Conservation (phyloP, 176 grass and related monocot species). For the Miscanthus lutarioriparius region DNA sequence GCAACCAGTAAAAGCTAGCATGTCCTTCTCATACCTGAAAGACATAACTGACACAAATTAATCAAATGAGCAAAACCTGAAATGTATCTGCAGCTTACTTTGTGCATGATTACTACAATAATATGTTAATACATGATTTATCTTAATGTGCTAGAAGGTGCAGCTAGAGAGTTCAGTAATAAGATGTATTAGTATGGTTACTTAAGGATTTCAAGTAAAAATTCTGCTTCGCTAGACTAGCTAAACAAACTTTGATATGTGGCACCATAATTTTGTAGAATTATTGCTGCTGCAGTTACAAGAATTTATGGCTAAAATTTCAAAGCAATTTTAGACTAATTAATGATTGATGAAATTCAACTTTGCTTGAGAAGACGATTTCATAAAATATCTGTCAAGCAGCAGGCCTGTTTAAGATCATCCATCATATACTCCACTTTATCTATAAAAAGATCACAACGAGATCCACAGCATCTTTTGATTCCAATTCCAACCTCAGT, state of each 20-base stretch:
- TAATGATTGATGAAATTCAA: slow-evolving; percentile 9
- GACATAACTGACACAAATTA: slow-evolving; percentile 10
- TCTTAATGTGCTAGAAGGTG: slow-evolving; percentile 12
- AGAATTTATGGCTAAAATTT: slow-evolving; percentile 14
- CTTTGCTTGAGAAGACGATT: slow-evolving; percentile 17
- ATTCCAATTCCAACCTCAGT: not conserved
- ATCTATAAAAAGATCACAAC: slow-evolving; percentile 1
- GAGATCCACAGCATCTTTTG: not conserved
- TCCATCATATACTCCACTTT: slow-evolving; percentile 13
- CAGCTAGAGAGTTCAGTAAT: slow-evolving; percentile 25
- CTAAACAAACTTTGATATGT: slow-evolving; percentile 29
- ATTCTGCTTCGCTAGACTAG: not conserved
- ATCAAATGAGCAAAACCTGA: not conserved
- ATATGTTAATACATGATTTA: slow-evolving; percentile 11
- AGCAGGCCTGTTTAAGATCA: slow-evolving; percentile 4
- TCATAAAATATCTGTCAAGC: slow-evolving; percentile 11
- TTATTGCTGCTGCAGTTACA: not conserved
- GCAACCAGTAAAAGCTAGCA: slow-evolving; percentile 98
- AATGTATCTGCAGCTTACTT: not conserved
- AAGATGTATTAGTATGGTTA: not conserved
- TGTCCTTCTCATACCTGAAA: slow-evolving; percentile 97
- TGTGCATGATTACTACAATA: not conserved
- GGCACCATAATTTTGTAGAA: not conserved
- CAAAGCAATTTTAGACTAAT: not conserved
- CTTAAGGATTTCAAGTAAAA: slow-evolving; percentile 3